Evolutionary conservation across 331 rosid genomes (phyloP), one percentile per base, ranked within the genome.

Genomic region (Malus hybrid): DNA sequence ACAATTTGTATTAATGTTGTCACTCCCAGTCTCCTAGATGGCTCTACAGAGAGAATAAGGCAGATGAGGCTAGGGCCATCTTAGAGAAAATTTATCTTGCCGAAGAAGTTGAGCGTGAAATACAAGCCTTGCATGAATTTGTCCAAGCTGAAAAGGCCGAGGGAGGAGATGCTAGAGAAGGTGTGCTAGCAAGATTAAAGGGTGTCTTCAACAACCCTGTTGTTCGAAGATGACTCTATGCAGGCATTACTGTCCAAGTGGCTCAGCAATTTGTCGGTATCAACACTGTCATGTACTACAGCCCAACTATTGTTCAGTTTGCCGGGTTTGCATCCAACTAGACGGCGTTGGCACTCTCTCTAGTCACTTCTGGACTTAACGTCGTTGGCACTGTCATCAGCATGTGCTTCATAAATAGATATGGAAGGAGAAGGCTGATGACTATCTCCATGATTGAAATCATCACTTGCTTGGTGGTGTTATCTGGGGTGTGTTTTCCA

Each of bases 261-360:
- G 83, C 86, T 31, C 98, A 93, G 80, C 96, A 93, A 63, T 85
- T 93, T 68, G 93, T 88, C 4, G 98, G 98, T 6, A 93, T 93
- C 32, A 93, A 90, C 74, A 89, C 97, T 0, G 90, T 90, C 80
- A 88, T 93, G 97, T 93, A 93, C 55, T 90, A 90, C 88, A 88
- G 92, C 72, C 98, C 98, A 18, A 90, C 89, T 39, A 93, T 93
- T n/a, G 89, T 93, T 79, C 98, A 93, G 69, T 83, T 89, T 67
- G 97, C 96, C 0, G 98, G 98, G 16, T 87, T 82, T 67, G 96
- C 98, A 46, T 87, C 93, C 3, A 93, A 93, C 27, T 83, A 83
- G 48, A 89, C 91, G 0, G 98, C 97, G 13, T 79, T 93, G 14
- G 96, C 93, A 13, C 91, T 93, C 8, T 93, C 96, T 70, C 93